Evolutionary conservation across 164 flowering plant genomes (phyloP).

Genomic region (Aristolochia californica): DNA sequence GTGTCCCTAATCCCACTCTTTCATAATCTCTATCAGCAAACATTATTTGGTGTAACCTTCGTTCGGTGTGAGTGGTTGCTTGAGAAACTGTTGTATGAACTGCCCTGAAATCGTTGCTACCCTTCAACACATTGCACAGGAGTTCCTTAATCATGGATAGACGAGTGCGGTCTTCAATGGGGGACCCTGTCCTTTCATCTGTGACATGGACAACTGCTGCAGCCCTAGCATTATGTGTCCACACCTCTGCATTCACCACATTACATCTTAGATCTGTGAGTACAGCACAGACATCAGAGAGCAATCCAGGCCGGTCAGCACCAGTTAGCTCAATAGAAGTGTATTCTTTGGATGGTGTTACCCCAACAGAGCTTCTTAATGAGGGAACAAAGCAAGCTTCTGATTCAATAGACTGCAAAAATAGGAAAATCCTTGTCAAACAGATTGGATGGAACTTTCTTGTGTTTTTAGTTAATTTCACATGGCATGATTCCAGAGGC

Average conservation of each 20-base stretch:
- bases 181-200: slow-evolving; percentile 22
- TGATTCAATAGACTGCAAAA: slow-evolving; percentile 27
- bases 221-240: slow-evolving; percentile 56
- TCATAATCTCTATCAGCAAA: slow-evolving; percentile 41
- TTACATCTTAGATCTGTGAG: slow-evolving; percentile 37
- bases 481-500: neutral
- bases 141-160: slow-evolving; percentile 27
- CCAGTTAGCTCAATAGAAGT: slow-evolving; percentile 48
- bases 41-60: slow-evolving; percentile 54
- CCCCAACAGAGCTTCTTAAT: slow-evolving; percentile 26
- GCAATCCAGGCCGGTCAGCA: slow-evolving; percentile 42
- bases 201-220: slow-evolving; percentile 38
- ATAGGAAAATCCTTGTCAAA: slow-evolving; percentile 5
- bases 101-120: slow-evolving; percentile 14
- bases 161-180: slow-evolving; percentile 30
- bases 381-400: slow-evolving; percentile 18
- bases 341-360: slow-evolving; percentile 25
- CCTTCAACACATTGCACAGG: slow-evolving; percentile 27
- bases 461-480: neutral
- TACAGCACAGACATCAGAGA: slow-evolving; percentile 51
- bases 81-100: slow-evolving; percentile 17
- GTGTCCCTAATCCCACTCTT: slow-evolving; percentile 5
- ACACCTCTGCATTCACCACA: slow-evolving; percentile 40
- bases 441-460: neutral
- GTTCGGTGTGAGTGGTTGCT: slow-evolving; percentile 18